Base-by-base conservation (phyloP, 2,329 filamentous ascomycete genomes). In the Chaetomiaceae sp. region DNA sequence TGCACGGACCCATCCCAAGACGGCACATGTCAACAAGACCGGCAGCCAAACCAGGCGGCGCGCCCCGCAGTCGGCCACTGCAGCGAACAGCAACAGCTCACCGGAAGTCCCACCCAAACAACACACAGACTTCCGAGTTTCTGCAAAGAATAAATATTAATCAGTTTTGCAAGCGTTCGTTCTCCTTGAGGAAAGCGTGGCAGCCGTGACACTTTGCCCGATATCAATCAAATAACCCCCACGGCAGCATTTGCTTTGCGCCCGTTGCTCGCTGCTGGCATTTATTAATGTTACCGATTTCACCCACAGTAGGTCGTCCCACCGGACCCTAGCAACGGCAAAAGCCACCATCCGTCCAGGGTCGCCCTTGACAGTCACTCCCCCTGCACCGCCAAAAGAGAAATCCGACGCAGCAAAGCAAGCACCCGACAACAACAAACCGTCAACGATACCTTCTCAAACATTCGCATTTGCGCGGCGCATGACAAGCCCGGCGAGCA, bases 1-100 rank as follows among this genome's bases (percentile, higher is more conserved):
- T 62, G 55, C 43, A 43, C 42, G 14, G 46, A 16, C 43, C 47
- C 14, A 16, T 34, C 27, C 48, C 38, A 23, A 53, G 34, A 38
- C 23, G 58, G 55, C 52, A 53, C 56, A 61, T 57, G 58, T 58
- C 59, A 61, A 60, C 60, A 62, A 48, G 48, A 37, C 42, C 43
- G 40, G 18, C 21, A 41, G 38, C 50, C 56, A 50, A 51, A 57
- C 49, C 36, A 37, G 38, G 54, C 46, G n/a, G 23, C 34, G 33
- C 21, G 40, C 51, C 53, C 53, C 53, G 45, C 51, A 32, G 36
- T 18, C 43, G 44, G n/a, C n/a, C n/a, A n/a, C n/a, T 38, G 42
- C 48, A 46, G 33, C 32, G 20, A 29, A 32, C 48, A 51, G 21
- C 34, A 25, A 9, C n/a, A n/a, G n/a, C n/a, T n/a, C n/a, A n/a